Percentiles rank a stretch among this genome's conserved stretches.
phyloP scores from a whole-genome alignment of 257 asterid species.

The Ocimum tenuiflorum region DNA sequence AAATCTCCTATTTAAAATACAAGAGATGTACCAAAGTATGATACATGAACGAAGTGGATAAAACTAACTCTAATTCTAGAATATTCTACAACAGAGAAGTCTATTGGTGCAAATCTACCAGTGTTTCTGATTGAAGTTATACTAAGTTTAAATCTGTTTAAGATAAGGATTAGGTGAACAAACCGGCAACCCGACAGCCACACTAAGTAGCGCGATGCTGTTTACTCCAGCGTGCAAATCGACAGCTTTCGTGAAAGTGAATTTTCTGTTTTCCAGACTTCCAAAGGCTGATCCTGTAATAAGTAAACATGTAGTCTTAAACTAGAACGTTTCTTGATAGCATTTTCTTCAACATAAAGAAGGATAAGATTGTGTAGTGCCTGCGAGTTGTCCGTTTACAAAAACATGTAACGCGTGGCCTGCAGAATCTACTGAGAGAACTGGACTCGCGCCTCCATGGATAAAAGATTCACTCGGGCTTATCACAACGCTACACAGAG shows the following conservation, averaged over 20 bases:
- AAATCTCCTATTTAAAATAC: too few relatives aligned
- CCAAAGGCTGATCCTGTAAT: constrained; percentile 82
- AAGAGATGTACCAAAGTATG: too few relatives aligned
- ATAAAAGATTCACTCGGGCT: too few relatives aligned
- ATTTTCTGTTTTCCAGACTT: constrained; percentile 33
- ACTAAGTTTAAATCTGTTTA: not conserved
- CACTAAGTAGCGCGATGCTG: constrained; percentile 68
- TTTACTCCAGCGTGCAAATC: constrained; percentile 69
- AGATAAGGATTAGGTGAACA: constrained; percentile 14
- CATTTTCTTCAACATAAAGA: not conserved
- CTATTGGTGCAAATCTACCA: too few relatives aligned
- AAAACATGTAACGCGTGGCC: constrained; percentile 82
- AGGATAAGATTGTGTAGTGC: constrained; percentile 18
- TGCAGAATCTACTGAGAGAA: constrained; percentile 59
- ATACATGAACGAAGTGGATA: too few relatives aligned
- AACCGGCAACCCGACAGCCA: constrained; percentile 84
- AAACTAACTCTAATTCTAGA: too few relatives aligned
- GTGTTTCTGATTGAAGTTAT: too few relatives aligned
- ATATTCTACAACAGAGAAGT: too few relatives aligned
- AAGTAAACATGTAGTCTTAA: not conserved
- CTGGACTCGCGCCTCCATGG: too few relatives aligned
- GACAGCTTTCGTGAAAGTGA: constrained; percentile 46
- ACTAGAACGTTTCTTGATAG: not conserved
- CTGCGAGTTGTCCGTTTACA: constrained; percentile 56
- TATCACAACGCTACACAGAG: constrained; percentile 54